Base-by-base conservation (phyloP, 352 stramenopile species). In the Globisporangium okanoganense region DNA sequence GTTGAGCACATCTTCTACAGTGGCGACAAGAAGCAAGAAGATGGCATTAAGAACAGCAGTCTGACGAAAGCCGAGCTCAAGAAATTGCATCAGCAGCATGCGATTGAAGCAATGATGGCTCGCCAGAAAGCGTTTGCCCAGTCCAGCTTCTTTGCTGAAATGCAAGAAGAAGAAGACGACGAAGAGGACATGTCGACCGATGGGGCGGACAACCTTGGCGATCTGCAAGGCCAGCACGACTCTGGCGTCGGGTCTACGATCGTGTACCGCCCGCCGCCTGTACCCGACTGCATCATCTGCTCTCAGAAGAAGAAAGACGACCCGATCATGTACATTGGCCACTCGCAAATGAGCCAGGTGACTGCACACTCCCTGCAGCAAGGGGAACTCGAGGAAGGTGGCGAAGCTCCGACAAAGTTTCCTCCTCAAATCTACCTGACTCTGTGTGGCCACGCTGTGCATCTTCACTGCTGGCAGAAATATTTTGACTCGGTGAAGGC, bases 371-470 rank as follows among this genome's bases (percentile, higher is more conserved):
- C 81, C 1, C 57, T 71, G 2, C 67, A 88, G 56, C 76, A 78
- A 31, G 69, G 78, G 13, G 74, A 74, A 14, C 62, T 64, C n/a
- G 63, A 69, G 14, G 66, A 70, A 22, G 68, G 49, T 35, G 16
- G 16, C 3, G 57, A 31, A 56, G 56, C 64, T 41, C 35, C 53
- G 60, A 41, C 60, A 22, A 58, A 53, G 24, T 89, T 89, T 45
- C 82, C 80, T 1, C 82, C 84, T 0, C 76, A 82, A 41, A 75
- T 88, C 59, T 92, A 83, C 63, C 70, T 92, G 22, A 93, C 75
- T 25, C 66, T 96, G 12, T 97, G 91, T 70, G 90, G 91, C 38
- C 92, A 98, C 51, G 90, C 91, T 4, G 88, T 97, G 22, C 92
- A 98, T 56, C 53, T 96, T 31, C 72, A 90, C 3, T 98, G 92